These are phyloP conservation scores for Alternaria conjuncta DNA, from an alignment of 2,329 filamentous ascomycete species.

Conservation along the genomic window DNA sequence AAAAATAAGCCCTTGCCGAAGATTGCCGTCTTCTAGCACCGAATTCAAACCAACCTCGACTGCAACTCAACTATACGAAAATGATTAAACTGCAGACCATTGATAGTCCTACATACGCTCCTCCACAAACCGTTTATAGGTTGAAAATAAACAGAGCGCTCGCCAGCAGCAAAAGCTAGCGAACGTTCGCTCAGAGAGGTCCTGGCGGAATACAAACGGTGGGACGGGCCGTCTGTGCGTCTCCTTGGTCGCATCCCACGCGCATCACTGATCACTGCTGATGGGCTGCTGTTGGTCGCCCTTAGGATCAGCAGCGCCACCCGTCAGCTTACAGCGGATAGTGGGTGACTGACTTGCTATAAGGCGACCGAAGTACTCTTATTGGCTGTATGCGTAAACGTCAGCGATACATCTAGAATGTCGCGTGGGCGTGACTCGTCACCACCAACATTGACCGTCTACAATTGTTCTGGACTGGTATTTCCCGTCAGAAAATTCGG, in stretches of 20 bases:
- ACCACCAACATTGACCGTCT: neutral
- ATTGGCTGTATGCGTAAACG: neutral
- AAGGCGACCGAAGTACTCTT: neutral
- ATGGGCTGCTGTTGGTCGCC: neutral
- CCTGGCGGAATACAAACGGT: neutral
- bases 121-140: neutral
- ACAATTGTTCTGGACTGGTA: neutral
- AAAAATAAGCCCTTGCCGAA: slow-evolving; percentile 40
- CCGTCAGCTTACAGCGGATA: neutral
- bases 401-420: neutral
- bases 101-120: neutral
- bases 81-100: neutral
- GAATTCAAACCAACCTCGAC: neutral
- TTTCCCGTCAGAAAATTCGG: neutral
- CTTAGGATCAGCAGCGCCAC: neutral
- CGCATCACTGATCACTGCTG: neutral
- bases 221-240: neutral
- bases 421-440: neutral
- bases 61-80: neutral
- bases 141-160: neutral
- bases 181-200: neutral
- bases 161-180: neutral
- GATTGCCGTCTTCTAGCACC: slow-evolving; percentile 27
- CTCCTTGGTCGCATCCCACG: too few relatives aligned
- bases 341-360: neutral